These are phyloP conservation scores for Luvunga scandens DNA, from an alignment of 345 rosid species.

Conservation along the genomic window DNA sequence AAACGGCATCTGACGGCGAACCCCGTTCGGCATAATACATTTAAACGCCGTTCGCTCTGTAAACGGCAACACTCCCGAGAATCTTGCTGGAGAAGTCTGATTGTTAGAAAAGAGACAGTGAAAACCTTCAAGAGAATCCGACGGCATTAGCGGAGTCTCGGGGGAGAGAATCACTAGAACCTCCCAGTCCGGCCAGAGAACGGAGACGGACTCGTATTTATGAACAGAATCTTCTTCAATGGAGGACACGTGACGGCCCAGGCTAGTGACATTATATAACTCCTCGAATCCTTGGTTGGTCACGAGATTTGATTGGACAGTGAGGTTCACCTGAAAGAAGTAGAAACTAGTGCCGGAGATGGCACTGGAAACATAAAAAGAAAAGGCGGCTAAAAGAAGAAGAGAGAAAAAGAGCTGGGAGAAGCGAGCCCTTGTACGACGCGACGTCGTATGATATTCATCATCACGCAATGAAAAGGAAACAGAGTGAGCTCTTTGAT, in stretches of 20 bases:
- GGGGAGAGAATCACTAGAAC: constrained; percentile 50
- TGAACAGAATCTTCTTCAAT: constrained; percentile 15
- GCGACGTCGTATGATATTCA: constrained; percentile 12
- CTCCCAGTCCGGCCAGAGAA: constrained; percentile 80
- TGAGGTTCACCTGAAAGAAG: neutral
- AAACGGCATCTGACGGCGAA: constrained; percentile 49
- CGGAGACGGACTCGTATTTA: constrained; percentile 32
- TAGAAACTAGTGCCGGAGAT: neutral
- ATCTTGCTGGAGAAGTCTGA: constrained; percentile 48
- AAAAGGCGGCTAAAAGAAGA: constrained; percentile 25
- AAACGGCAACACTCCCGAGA: constrained; percentile 45
- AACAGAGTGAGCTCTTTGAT: too few relatives aligned
- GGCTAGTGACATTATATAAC: neutral
- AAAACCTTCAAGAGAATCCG: constrained; percentile 2
- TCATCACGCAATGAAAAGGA: too few relatives aligned
- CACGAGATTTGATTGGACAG: neutral
- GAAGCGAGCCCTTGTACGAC: neutral
- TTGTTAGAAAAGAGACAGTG: constrained; percentile 59
- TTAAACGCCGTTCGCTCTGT: constrained; percentile 47
- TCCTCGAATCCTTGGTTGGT: constrained; percentile 11
- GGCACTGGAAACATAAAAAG: constrained; percentile 21
- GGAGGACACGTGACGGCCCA: constrained; percentile 3
- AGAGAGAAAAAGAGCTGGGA: constrained; percentile 14
- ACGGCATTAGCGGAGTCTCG: neutral
- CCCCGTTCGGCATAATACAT: constrained; percentile 50